phyloP scores from a whole-genome alignment of 345 rosid genomes.

The Sisymbrium altissimum region DNA sequence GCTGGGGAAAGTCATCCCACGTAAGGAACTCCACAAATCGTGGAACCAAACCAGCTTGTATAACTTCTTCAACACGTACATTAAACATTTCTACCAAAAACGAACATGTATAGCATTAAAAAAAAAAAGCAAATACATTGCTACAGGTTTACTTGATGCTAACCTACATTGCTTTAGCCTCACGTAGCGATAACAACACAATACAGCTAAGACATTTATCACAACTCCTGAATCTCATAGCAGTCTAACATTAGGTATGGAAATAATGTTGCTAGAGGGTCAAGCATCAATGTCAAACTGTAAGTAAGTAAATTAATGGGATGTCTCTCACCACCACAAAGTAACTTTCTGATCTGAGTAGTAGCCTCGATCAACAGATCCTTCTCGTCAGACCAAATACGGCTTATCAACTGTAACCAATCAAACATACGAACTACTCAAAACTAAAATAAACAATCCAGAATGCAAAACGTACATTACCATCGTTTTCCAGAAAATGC shows the following conservation, averaged over 20 bases:
- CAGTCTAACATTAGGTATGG: neutral
- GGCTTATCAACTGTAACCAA: conserved; percentile 37
- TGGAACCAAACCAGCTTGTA: conserved; percentile 39
- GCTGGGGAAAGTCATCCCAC: conserved; percentile 36
- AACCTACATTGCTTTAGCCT: neutral
- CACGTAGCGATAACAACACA: neutral
- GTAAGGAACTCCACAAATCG: conserved; percentile 38
- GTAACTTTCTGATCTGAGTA: conserved; percentile 37
- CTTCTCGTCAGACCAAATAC: conserved; percentile 40
- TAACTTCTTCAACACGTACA: conserved; percentile 34
- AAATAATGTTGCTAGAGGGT: neutral
- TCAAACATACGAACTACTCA: conserved; percentile 23
- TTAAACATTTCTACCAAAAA: conserved; percentile 32
- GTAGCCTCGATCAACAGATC: conserved; percentile 36
- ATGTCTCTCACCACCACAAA: conserved; percentile 36
- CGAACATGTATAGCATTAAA: conserved; percentile 8
- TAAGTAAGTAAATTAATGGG: conserved; percentile 15
- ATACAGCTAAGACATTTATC: neutral
- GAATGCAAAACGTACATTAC: neutral
- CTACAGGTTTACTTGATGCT: neutral
- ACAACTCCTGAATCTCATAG: neutral
- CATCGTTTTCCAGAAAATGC: neutral
- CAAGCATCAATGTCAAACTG: neutral
- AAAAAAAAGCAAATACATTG: neutral
- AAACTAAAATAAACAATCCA: neutral